Conservation (phyloP, 345 rosid species). For the Dovyalis caffra region DNA sequence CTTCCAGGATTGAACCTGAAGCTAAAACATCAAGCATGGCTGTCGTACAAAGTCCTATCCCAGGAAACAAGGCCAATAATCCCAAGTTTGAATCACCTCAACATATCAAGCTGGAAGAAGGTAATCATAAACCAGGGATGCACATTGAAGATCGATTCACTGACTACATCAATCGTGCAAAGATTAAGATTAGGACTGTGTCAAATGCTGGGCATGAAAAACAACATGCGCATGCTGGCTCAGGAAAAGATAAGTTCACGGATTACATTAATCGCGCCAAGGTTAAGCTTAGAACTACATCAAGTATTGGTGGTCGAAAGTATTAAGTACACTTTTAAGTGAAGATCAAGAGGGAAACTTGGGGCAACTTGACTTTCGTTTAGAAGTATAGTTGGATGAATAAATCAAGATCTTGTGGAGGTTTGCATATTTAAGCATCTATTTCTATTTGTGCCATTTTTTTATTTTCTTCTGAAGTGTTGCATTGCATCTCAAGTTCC, state of each 20-base stretch:
- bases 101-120: neutral
- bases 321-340: conserved; percentile 16
- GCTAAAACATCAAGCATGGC: neutral
- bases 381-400: conserved; percentile 3
- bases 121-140: conserved; percentile 3
- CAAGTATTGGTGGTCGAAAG: conserved; percentile 19
- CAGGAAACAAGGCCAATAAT: neutral
- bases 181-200: conserved; percentile 24
- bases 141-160: conserved; percentile 29
- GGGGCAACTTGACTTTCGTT: neutral
- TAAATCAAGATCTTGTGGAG: neutral
- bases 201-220: conserved; percentile 17
- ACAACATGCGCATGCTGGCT: neutral
- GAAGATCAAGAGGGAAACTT: neutral
- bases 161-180: conserved; percentile 25
- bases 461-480: too few species aligned
- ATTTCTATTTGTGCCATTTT: neutral
- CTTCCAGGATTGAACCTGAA: conserved; percentile 1
- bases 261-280: conserved; percentile 29
- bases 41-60: neutral
- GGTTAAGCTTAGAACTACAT: conserved; percentile 26
- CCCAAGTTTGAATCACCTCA: neutral
- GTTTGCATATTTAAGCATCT: neutral
- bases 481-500: too few species aligned
- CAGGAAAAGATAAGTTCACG: conserved; percentile 19